phyloP scores from a whole-genome alignment of 1,284 basidiomycete species.

The Xanthoconium separans region DNA sequence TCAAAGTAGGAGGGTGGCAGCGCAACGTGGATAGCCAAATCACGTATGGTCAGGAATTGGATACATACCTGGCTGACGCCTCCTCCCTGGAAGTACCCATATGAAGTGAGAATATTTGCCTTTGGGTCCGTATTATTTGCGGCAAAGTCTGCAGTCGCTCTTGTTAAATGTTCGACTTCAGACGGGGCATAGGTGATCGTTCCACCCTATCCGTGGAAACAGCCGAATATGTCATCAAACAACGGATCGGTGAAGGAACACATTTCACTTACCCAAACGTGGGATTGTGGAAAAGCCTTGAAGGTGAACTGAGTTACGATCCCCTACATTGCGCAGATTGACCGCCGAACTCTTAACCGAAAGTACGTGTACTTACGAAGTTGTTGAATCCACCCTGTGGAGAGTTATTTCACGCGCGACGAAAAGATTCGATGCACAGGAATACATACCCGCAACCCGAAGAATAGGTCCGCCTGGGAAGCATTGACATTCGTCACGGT shows the following conservation, averaged over 20 bases:
- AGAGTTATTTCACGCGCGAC: constrained; percentile 33
- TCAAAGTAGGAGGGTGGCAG: not conserved
- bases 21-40: not conserved
- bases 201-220: constrained; percentile 47
- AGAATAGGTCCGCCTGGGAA: constrained; percentile 46
- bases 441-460: constrained; percentile 42
- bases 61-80: constrained; percentile 31
- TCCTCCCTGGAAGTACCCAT: constrained; percentile 39
- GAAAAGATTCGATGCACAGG: constrained; percentile 39
- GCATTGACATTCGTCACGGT: constrained; percentile 39
- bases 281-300: constrained; percentile 49
- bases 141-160: constrained; percentile 53
- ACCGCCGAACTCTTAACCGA: not conserved
- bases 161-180: constrained; percentile 22
- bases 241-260: not conserved
- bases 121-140: constrained; percentile 56
- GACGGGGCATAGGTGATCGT: constrained; percentile 41
- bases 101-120: constrained; percentile 56
- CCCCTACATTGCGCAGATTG: constrained; percentile 40
- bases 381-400: constrained; percentile 60
- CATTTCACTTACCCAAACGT: constrained; percentile 51
- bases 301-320: constrained; percentile 61
- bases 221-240: constrained; percentile 2
- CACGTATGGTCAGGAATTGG: not conserved
- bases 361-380: constrained; percentile 42